These are phyloP conservation scores for Phtheirospermum japonicum DNA, from an alignment of 257 asterid genomes.

Conservation along the genomic window DNA sequence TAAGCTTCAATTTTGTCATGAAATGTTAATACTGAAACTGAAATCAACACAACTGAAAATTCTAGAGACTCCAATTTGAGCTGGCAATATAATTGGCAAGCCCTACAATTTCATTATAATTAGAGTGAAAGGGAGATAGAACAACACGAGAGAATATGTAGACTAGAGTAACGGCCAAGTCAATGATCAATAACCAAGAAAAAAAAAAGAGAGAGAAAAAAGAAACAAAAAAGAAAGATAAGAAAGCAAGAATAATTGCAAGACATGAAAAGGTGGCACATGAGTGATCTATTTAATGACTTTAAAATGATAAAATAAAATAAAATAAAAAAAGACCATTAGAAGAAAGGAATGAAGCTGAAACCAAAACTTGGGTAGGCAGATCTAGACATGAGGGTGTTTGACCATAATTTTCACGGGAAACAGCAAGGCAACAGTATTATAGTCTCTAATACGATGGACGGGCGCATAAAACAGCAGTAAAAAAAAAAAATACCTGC, in stretches of 20 bases:
- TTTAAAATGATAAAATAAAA: neutral
- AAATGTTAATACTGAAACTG: conserved; percentile 6
- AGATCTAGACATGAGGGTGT: neutral
- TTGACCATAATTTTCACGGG: neutral
- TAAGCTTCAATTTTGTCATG: conserved; percentile 4
- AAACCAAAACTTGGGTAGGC: neutral
- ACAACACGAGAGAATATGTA: neutral
- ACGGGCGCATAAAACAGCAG: neutral
- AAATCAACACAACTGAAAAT: neutral
- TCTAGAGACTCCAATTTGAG: neutral
- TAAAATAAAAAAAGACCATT: neutral
- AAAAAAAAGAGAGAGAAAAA: too few relatives aligned
- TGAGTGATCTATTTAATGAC: neutral
- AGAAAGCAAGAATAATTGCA: neutral
- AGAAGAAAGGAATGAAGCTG: conserved; percentile 9
- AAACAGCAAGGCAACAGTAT: neutral
- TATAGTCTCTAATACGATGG: neutral
- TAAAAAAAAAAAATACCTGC: conserved; percentile 51
- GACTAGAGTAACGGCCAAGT: neutral
- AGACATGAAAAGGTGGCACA: neutral
- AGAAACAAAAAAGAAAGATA: too few relatives aligned
- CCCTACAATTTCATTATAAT: neutral
- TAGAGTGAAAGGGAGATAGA: conserved; percentile 4
- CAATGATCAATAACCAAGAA: neutral
- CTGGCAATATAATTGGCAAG: neutral